A percentile compares a stretch with the other conserved stretches of the same genome.
Evolutionary conservation across 495 filamentous ascomycete species (phyloP).

Genomic region (Penicillium turbatum): DNA sequence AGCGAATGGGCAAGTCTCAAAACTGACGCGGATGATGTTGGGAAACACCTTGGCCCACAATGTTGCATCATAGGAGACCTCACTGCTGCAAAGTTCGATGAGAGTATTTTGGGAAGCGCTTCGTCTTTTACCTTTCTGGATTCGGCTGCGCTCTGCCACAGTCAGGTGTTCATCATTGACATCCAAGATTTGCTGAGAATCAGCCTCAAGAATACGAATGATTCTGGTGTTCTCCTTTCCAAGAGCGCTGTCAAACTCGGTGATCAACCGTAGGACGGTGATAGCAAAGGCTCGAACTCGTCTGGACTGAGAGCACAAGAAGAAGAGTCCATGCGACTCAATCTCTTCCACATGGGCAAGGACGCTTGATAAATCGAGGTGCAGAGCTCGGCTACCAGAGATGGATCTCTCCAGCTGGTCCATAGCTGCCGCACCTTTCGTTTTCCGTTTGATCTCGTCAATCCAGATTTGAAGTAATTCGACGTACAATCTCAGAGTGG

Average conservation of each 20-base stretch:
- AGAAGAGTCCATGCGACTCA: conserved; percentile 96
- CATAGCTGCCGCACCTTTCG: conserved; percentile 61
- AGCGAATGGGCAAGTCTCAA: conserved; percentile 84
- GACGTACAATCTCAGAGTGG: conserved; percentile 85
- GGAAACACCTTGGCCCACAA: conserved; percentile 98
- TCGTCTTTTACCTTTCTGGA: conserved; percentile 85
- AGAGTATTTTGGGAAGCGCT: conserved; percentile 80
- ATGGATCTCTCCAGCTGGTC: conserved; percentile 56
- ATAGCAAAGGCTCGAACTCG: conserved; percentile 86
- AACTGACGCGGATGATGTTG: conserved; percentile 86
- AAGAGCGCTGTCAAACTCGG: conserved; percentile 87
- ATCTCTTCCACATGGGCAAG: conserved; percentile 94
- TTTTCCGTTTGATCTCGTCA: conserved; percentile 87
- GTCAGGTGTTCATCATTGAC: conserved; percentile 91
- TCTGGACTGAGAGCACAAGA: conserved; percentile 91
- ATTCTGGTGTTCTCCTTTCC: conserved; percentile 75
- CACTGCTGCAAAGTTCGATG: conserved; percentile 92
- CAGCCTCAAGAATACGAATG: conserved; percentile 87
- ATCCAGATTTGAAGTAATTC: conserved; percentile 95
- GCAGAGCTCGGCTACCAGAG: conserved; percentile 57
- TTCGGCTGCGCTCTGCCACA: conserved; percentile 83
- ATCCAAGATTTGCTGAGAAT: conserved; percentile 81
- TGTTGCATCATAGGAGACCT: conserved; percentile 88
- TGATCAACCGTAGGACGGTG: conserved; percentile 84
- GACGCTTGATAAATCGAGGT: conserved; percentile 80